These are phyloP conservation scores for Clarireedia hainanense DNA, from an alignment of 2,329 filamentous ascomycete genomes.

Conservation along the genomic window DNA sequence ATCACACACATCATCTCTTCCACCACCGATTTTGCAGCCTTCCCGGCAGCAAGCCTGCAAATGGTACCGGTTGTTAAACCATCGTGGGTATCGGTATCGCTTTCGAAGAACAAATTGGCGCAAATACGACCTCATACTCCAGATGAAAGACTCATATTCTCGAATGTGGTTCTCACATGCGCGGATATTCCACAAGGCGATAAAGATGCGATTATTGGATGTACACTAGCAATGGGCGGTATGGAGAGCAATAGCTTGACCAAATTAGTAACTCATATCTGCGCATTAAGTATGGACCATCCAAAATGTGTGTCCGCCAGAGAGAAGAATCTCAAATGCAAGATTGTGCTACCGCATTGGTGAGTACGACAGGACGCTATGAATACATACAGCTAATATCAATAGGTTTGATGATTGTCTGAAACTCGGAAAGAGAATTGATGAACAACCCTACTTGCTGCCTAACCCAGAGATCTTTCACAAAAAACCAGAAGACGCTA, in stretches of 20 bases:
- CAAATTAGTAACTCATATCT: conserved; percentile 77
- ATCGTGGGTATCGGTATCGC: conserved; percentile 67
- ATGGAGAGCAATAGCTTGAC: conserved; percentile 66
- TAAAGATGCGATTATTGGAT: conserved; percentile 86
- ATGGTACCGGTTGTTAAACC: conserved; percentile 81
- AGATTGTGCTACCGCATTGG: conserved; percentile 92
- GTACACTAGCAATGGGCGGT: conserved; percentile 82
- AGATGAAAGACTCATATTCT: conserved; percentile 85
- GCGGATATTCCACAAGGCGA: conserved; percentile 79
- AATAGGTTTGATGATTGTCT: conserved; percentile 91
- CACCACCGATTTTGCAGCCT: conserved; percentile 88
- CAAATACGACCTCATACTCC: conserved; percentile 82
- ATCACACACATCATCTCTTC: conserved; percentile 63
- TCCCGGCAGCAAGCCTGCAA: conserved; percentile 61
- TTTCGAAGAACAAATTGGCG: conserved; percentile 61
- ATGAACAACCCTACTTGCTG: conserved; percentile 76
- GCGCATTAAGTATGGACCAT: conserved; percentile 69
- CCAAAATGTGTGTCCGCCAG: conserved; percentile 58
- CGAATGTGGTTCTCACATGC: conserved; percentile 73
- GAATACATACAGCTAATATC: conserved; percentile 19
- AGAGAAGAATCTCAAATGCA: conserved; percentile 60
- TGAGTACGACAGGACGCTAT: conserved; percentile 30
- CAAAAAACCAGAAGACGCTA: conserved; percentile 44
- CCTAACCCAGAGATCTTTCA: conserved; percentile 80
- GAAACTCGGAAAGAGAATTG: conserved; percentile 83